phyloP scores from a whole-genome alignment of 2,329 filamentous ascomycete species.

The Colletotrichum abscissum region DNA sequence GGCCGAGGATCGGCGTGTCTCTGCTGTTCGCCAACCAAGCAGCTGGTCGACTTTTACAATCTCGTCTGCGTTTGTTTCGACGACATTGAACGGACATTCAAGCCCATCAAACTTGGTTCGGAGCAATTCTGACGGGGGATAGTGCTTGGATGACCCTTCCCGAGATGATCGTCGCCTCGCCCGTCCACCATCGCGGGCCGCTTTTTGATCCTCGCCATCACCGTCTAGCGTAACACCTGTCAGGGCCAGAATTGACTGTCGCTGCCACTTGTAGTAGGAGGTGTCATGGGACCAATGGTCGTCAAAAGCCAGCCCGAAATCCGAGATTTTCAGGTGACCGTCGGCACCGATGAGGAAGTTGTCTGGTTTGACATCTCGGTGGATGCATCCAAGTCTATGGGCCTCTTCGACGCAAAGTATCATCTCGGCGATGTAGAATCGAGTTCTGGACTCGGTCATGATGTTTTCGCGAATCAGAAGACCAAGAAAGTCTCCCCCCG shows the following conservation, averaged over 20 bases:
- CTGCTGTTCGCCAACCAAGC: constrained; percentile 76
- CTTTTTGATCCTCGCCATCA: constrained; percentile 73
- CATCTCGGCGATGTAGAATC: constrained; percentile 96
- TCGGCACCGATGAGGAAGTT: constrained; percentile 93
- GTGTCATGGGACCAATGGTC: constrained; percentile 95
- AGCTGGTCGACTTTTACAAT: constrained; percentile 56
- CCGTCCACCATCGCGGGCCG: neutral
- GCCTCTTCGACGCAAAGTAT: constrained; percentile 93
- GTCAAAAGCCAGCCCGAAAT: constrained; percentile 95
- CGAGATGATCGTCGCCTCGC: constrained; percentile 16
- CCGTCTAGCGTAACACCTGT: constrained; percentile 80
- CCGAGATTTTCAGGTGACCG: constrained; percentile 93
- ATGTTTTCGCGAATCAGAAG: constrained; percentile 87
- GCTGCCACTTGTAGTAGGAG: constrained; percentile 84
- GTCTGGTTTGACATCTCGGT: constrained; percentile 96
- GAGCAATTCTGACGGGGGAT: constrained; percentile 39
- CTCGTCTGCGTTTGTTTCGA: constrained; percentile 38
- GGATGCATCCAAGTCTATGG: constrained; percentile 89
- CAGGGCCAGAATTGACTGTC: constrained; percentile 81
- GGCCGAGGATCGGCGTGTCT: constrained; percentile 77
- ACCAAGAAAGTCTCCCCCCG: constrained; percentile 92
- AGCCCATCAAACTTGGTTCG: constrained; percentile 38
- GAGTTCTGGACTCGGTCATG: constrained; percentile 80
- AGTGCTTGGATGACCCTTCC: constrained; percentile 28
- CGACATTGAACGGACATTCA: constrained; percentile 39